phyloP scores from a whole-genome alignment of 169 alveolate genomes.

The Perkinsus marinus region DNA sequence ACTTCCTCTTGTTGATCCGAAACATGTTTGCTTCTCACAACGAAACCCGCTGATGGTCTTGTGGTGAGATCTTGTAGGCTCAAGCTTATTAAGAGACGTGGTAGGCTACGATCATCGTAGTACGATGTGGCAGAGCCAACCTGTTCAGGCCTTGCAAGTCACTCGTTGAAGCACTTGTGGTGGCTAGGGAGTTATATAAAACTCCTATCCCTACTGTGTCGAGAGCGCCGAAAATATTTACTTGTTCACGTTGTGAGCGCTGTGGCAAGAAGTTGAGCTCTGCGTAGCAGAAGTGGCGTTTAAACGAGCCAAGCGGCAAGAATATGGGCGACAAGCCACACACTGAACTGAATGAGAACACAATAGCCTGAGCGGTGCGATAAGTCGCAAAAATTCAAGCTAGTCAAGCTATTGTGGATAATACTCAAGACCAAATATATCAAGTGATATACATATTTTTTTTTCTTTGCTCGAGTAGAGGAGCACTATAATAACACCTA shows the following conservation, averaged over 20 bases:
- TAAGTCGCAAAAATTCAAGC: too few relatives aligned
- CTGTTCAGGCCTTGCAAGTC: not conserved
- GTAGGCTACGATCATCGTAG: not conserved
- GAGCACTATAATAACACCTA: too few relatives aligned
- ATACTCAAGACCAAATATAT: too few relatives aligned
- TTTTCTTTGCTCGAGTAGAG: too few relatives aligned
- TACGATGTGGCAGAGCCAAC: not conserved
- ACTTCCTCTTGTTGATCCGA: not conserved
- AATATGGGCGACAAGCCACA: too few relatives aligned
- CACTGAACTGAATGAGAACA: too few relatives aligned
- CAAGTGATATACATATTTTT: too few relatives aligned
- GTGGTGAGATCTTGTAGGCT: not conserved
- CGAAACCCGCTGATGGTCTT: not conserved
- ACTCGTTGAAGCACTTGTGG: not conserved
- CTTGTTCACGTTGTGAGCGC: not conserved
- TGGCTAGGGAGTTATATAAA: not conserved
- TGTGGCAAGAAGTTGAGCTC: not conserved
- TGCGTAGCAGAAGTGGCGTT: too few relatives aligned
- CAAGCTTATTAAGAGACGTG: not conserved
- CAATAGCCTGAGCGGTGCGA: too few relatives aligned
- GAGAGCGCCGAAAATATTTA: not conserved
- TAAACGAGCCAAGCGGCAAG: too few relatives aligned
- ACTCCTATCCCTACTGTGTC: not conserved
- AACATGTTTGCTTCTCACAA: not conserved
- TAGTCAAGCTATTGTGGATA: too few relatives aligned